Conservation (phyloP, 345 rosid species). For the Limnanthes douglasii region DNA sequence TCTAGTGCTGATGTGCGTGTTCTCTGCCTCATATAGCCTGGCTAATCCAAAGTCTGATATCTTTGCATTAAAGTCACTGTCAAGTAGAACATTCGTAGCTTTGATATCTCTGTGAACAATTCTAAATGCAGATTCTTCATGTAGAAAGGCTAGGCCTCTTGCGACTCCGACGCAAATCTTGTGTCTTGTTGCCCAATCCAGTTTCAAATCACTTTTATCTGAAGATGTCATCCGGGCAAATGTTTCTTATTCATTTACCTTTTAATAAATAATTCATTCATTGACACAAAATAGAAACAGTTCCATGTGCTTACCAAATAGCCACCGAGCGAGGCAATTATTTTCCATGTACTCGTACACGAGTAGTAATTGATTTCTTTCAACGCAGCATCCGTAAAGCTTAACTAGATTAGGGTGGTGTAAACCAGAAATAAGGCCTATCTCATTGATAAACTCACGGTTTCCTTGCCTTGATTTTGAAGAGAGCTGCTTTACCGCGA, state of each 20-base stretch:
- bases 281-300: too few species aligned
- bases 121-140: conserved; percentile 34
- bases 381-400: conserved; percentile 55
- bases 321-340: conserved; percentile 37
- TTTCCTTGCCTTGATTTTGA: conserved; percentile 24
- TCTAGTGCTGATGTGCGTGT: conserved; percentile 40
- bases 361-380: conserved; percentile 35
- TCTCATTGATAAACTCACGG: conserved; percentile 56
- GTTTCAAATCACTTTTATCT: conserved; percentile 5
- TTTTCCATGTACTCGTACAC: conserved; percentile 67
- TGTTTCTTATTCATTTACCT: not conserved
- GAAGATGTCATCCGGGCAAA: not conserved
- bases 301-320: conserved; percentile 27
- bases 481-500: conserved; percentile 29
- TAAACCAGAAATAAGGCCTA: conserved; percentile 48
- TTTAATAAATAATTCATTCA: too few species aligned
- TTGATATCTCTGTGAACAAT: conserved; percentile 61
- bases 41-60: conserved; percentile 65
- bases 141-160: conserved; percentile 45
- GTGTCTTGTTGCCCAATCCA: conserved; percentile 35
- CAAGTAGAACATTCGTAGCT: conserved; percentile 40
- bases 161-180: conserved; percentile 44
- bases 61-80: conserved; percentile 31
- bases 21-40: conserved; percentile 27
- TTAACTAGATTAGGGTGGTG: conserved; percentile 68